These are phyloP conservation scores for Centella asiatica DNA, from an alignment of 129 eudicot species.

Conservation along the genomic window DNA sequence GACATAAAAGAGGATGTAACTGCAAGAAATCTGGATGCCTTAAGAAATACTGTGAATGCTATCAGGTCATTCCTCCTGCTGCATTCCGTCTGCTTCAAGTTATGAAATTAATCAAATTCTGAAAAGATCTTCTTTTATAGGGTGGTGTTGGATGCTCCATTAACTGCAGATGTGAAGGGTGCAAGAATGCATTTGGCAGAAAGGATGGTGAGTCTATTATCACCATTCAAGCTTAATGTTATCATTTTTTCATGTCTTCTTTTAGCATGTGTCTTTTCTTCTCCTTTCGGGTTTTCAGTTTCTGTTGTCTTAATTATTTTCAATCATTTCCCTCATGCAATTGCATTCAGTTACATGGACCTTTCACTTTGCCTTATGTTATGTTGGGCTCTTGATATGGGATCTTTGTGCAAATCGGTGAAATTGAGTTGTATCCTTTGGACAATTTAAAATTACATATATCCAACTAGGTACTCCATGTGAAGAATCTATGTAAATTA, in stretches of 20 bases:
- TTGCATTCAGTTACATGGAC: too few relatives aligned
- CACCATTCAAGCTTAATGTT: background rate
- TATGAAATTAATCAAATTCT: conserved; percentile 16
- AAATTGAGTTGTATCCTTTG: too few relatives aligned
- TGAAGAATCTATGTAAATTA: background rate
- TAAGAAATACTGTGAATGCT: conserved; percentile 99
- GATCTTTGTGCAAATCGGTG: too few relatives aligned
- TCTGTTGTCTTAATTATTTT: too few relatives aligned
- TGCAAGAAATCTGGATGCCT: conserved; percentile 98
- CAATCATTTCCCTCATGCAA: background rate
- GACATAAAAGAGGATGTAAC: conserved; percentile 99
- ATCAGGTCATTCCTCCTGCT: conserved; percentile 54
- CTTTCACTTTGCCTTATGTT: too few relatives aligned
- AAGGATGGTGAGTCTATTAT: conserved; percentile 64
- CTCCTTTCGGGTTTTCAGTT: too few relatives aligned
- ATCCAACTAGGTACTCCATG: background rate
- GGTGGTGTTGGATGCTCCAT: conserved; percentile 99
- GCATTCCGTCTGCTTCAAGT: conserved; percentile 9
- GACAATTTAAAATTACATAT: background rate
- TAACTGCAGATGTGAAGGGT: conserved; percentile 98
- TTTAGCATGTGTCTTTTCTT: background rate
- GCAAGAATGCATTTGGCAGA: conserved; percentile 94
- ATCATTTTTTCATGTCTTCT: background rate
- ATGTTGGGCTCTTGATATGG: too few relatives aligned
- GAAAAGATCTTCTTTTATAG: conserved; percentile 27